Evolutionary conservation across 768 basidiomycete genomes (phyloP).

Genomic region (Auricularia heimuer): DNA sequence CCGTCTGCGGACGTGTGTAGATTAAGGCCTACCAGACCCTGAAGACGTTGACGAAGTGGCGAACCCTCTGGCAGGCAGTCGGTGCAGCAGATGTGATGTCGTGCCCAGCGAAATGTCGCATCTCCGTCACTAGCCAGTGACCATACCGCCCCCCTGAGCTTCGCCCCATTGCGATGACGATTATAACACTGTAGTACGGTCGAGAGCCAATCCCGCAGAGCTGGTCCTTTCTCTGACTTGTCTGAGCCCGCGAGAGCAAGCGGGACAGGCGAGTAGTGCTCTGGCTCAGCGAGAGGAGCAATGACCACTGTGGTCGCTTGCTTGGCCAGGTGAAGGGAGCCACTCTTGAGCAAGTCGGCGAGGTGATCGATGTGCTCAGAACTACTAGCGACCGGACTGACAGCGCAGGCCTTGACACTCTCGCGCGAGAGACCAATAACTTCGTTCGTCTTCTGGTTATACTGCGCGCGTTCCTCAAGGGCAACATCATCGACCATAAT

Average conservation of each 20-base stretch:
- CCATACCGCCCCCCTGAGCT: background rate
- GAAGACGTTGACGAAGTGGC: background rate
- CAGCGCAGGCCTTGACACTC: background rate
- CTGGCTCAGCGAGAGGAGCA: background rate
- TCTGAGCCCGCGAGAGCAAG: background rate
- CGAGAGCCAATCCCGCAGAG: background rate
- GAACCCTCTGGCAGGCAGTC: background rate
- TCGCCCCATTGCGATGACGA: background rate
- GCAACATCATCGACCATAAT: background rate
- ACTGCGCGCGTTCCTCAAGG: background rate
- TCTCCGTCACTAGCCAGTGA: background rate
- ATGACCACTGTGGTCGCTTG: background rate
- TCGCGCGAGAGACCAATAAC: background rate
- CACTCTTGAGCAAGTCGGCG: background rate
- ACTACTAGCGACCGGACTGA: background rate
- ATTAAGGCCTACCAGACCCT: background rate
- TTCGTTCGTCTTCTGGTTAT: background rate
- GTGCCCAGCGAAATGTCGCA: background rate
- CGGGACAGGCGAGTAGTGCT: background rate
- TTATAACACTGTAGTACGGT: background rate
- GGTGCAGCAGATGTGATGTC: background rate
- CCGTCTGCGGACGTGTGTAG: background rate
- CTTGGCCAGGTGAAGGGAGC: background rate
- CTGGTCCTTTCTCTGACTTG: background rate
- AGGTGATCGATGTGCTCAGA: background rate